Conservation (phyloP, 1,139 yeast genomes). For the Candida glucosophila region DNA sequence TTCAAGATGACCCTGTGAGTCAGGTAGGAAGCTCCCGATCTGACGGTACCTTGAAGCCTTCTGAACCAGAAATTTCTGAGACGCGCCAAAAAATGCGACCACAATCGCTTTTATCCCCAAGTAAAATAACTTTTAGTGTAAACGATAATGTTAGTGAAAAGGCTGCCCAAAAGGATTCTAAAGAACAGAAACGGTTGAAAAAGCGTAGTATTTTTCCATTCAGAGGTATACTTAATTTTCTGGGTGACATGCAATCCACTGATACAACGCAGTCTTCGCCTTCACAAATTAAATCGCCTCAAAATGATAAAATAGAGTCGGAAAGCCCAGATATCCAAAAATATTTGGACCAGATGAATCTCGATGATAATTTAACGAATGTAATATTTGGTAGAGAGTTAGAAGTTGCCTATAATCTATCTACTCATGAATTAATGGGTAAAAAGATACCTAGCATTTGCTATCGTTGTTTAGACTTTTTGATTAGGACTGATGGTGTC, state of each 20-base stretch:
- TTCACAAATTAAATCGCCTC: constrained; percentile 2
- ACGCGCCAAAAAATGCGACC: no score
- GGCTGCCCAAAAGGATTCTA: constrained; percentile 7
- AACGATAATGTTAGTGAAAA: constrained; percentile 1
- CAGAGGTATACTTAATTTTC: constrained; percentile 20
- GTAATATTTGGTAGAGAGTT: constrained; percentile 63
- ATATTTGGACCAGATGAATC: constrained; percentile 31
- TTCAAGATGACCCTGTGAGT: constrained; percentile 3
- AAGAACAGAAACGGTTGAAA: constrained; percentile 35
- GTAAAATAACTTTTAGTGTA: neutral
- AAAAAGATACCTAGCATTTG: constrained; percentile 65
- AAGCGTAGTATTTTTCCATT: constrained; percentile 58
- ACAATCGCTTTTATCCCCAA: no score
- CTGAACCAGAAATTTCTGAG: neutral
- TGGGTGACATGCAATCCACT: constrained; percentile 1
- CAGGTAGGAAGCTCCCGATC: constrained; percentile 14
- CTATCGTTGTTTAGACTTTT: constrained; percentile 64
- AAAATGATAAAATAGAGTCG: constrained; percentile 1
- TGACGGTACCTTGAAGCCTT: constrained; percentile 4
- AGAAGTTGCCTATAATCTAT: constrained; percentile 41
- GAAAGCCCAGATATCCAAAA: constrained; percentile 20
- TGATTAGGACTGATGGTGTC: constrained; percentile 61
- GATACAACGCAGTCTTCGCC: constrained; percentile 1
- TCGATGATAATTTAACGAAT: constrained; percentile 27
- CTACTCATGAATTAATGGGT: constrained; percentile 38